phyloP scores from a whole-genome alignment of 2,329 filamentous ascomycete species.

The Aspergillus transmontanensis region DNA sequence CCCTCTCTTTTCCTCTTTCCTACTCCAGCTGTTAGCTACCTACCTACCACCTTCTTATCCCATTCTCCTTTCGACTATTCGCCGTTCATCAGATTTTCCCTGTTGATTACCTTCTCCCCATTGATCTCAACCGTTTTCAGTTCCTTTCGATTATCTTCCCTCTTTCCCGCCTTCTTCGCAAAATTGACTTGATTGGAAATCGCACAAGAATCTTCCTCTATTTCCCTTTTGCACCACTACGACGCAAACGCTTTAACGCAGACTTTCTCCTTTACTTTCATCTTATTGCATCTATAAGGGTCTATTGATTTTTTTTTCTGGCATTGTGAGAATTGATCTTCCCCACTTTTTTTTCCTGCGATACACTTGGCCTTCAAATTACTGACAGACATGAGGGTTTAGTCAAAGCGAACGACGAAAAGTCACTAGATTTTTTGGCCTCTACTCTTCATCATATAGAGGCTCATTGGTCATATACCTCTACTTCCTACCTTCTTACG shows the following conservation, averaged over 20 bases:
- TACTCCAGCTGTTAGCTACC: conserved; percentile 11
- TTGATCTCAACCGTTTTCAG: conserved; percentile 15
- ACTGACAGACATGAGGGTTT: background rate
- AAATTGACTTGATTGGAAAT: conserved; percentile 23
- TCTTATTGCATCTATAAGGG: conserved; percentile 9
- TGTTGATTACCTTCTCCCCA: conserved; percentile 5
- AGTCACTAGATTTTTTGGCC: conserved; percentile 22
- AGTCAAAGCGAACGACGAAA: conserved; percentile 13
- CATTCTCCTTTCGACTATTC: conserved; percentile 14
- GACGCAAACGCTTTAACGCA: conserved; percentile 9
- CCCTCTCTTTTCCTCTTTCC: conserved; percentile 13
- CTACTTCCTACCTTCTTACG: conserved; percentile 3
- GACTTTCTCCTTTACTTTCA: conserved; percentile 17
- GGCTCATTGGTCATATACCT: conserved; percentile 13
- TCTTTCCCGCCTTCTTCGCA: conserved; percentile 18
- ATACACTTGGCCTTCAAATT: background rate
- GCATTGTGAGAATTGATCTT: conserved; percentile 30
- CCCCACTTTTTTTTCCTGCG: background rate
- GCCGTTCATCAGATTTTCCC: conserved; percentile 5
- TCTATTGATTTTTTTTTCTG: conserved; percentile 24
- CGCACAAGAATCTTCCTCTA: conserved; percentile 33
- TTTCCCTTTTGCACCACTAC: conserved; percentile 11
- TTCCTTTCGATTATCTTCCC: conserved; percentile 16
- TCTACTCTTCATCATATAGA: conserved; percentile 22
- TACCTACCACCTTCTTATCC: conserved; percentile 8